Percentiles rank a stretch among this genome's conserved stretches.
Conservation (phyloP, 1,284 basidiomycete species). For the Melampsora occidentalis region DNA sequence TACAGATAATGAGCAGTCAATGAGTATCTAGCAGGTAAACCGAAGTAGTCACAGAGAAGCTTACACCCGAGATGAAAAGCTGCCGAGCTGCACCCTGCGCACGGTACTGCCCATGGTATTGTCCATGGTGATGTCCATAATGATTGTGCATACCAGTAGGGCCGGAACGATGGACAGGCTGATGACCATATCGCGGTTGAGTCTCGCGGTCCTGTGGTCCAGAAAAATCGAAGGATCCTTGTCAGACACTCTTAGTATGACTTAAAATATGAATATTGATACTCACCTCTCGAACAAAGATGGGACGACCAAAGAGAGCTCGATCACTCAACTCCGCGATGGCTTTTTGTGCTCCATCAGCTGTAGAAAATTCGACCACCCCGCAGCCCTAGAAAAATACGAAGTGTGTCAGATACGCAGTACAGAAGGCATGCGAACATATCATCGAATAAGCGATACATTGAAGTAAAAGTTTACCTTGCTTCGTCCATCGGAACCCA, state of each 20-base stretch:
- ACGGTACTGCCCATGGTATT: neutral
- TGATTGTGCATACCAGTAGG: neutral
- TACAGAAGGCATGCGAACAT: too few species aligned
- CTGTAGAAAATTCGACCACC: conserved; percentile 74
- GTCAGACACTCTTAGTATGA: neutral
- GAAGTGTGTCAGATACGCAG: neutral
- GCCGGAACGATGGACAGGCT: conserved; percentile 57
- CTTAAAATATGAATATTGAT: neutral
- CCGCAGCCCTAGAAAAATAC: conserved; percentile 32
- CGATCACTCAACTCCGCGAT: conserved; percentile 84
- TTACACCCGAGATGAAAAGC: conserved; percentile 43
- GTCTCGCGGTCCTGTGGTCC: conserved; percentile 81
- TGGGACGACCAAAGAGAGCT: conserved; percentile 79
- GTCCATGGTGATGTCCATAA: neutral
- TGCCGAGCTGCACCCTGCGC: conserved; percentile 22
- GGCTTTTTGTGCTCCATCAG: conserved; percentile 78
- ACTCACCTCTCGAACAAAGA: conserved; percentile 89
- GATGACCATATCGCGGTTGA: conserved; percentile 86
- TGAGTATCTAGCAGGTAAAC: neutral
- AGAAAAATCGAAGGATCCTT: neutral
- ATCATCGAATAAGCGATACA: too few species aligned
- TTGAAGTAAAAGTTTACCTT: conserved; percentile 13
- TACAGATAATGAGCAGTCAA: conserved; percentile 52
- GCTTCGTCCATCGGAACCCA: conserved; percentile 39
- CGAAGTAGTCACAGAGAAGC: neutral